Evolutionary conservation across 805 yeast species (phyloP).

Genomic region (Yamadazyma ubonensis): DNA sequence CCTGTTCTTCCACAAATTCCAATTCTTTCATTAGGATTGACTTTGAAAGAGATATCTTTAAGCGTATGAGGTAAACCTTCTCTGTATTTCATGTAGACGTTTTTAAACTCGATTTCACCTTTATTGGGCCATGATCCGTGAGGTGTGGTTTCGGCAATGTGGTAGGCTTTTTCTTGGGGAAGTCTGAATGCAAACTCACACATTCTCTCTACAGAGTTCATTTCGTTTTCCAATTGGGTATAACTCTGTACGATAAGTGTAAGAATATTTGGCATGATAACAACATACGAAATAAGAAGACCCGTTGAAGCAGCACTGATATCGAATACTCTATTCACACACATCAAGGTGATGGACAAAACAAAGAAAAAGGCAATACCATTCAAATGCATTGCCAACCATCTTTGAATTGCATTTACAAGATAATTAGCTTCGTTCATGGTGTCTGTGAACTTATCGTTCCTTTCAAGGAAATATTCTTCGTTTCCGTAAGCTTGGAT

Average conservation of each 20-base stretch:
- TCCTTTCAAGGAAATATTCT: conserved; percentile 25
- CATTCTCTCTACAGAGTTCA: conserved; percentile 41
- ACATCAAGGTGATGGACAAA: conserved; percentile 29
- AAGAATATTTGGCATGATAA: conserved; percentile 35
- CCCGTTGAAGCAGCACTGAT: conserved; percentile 38
- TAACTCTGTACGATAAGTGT: conserved; percentile 33
- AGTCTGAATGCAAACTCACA: conserved; percentile 51
- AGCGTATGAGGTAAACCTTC: conserved; percentile 59
- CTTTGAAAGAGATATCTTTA: conserved; percentile 40
- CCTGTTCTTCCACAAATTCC: conserved; percentile 92
- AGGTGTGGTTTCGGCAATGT: conserved; percentile 40
- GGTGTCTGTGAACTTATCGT: conserved; percentile 24
- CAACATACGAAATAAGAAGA: conserved; percentile 33
- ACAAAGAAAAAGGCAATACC: conserved; percentile 29
- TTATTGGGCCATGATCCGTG: conserved; percentile 48
- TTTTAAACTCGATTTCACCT: conserved; percentile 48
- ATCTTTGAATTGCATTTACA: conserved; percentile 38
- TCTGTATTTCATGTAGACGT: conserved; percentile 56
- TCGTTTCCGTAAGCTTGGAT: conserved; percentile 33
- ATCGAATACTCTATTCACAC: conserved; percentile 34
- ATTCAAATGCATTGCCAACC: conserved; percentile 36
- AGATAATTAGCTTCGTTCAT: conserved; percentile 39
- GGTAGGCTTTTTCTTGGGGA: conserved; percentile 66
- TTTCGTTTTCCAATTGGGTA: conserved; percentile 40
- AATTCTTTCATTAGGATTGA: conserved; percentile 62